Evolutionary conservation across 257 asterid species (phyloP).

Genomic region (Linderniella brevidens): DNA sequence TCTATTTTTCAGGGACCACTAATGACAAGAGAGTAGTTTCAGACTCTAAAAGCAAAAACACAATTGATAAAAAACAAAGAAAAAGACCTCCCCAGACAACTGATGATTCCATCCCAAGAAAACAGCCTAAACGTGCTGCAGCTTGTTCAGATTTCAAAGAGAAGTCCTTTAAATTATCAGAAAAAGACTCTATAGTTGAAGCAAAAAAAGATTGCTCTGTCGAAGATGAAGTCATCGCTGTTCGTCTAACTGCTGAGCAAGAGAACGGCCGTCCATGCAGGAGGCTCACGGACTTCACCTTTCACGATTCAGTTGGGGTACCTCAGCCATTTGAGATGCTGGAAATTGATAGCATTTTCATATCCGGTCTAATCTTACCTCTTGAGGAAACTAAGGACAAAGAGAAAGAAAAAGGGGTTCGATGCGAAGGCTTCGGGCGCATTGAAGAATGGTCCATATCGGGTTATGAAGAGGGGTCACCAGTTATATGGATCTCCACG

Average conservation of each 20-base stretch:
- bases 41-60: no score
- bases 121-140: conserved; percentile 80
- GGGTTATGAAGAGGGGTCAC: conserved; percentile 87
- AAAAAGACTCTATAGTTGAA: conserved; percentile 42
- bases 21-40: no score
- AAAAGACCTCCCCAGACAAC: conserved; percentile 29
- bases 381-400: conserved; percentile 43
- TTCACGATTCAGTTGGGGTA: conserved; percentile 51
- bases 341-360: conserved; percentile 60
- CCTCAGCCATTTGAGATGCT: conserved; percentile 76
- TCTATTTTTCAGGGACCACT: no score
- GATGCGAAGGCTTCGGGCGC: conserved; percentile 88
- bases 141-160: conserved; percentile 72
- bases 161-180: conserved; percentile 28
- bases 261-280: conserved; percentile 64
- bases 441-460: conserved; percentile 93
- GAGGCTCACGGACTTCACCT: conserved; percentile 51
- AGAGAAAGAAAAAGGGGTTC: conserved; percentile 42
- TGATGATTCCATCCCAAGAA: conserved; percentile 30
- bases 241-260: conserved; percentile 50
- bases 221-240: conserved; percentile 63
- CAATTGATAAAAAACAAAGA: conserved; percentile 16
- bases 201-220: conserved; percentile 28
- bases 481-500: conserved; percentile 79
- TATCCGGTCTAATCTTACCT: conserved; percentile 60